Evolutionary conservation across 2,329 filamentous ascomycete genomes (phyloP), one percentile per base, ranked within the genome.

Genomic region (Sporothrix protearum): DNA sequence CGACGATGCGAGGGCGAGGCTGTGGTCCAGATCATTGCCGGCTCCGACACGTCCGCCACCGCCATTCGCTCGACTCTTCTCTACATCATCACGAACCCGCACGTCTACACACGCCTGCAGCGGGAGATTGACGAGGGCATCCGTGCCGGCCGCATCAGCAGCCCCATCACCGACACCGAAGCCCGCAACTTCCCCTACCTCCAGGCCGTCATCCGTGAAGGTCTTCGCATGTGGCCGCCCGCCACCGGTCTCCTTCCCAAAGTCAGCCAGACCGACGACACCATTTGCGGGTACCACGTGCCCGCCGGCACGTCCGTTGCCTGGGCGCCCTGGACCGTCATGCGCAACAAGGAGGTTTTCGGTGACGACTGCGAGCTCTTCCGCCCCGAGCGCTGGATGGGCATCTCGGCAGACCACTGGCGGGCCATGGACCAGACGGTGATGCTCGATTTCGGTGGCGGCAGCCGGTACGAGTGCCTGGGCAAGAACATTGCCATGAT

Each of bases 161-260:
- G 81, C 19, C 78, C 78, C 55, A 77, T 80, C 68, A 76, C 75
- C 7, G 79, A 83, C 55, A 75, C 77, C 0, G 80, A 84, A 73
- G 80, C 80, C 0, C 78, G 79, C 25, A 74, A 75, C 7, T 78
- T 86, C 12, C 80, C 81, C 0, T 87, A 85, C 72, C 79, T 88
- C 10, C 82, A 84, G 73, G 85, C 85, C 0, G 82, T 83, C 8
- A 81, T 87, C 51, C 82, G 82, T 64, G 85, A 87, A 74, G 82
- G 81, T 0, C 77, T 86, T 22, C 80, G 85, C 0, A 79, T 86
- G 30, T 82, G 80, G 73, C 82, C 84, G 1, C 83, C 84, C 0
- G 80, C 83, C 0, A 79, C 79, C 0, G 81, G 80, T 0, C 57
- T 75, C 36, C 57, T 73, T 28, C 71, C 71, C 61, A 73, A 73